Conservation (phyloP, 139 green algal species). For the Chlorella vulgaris region DNA sequence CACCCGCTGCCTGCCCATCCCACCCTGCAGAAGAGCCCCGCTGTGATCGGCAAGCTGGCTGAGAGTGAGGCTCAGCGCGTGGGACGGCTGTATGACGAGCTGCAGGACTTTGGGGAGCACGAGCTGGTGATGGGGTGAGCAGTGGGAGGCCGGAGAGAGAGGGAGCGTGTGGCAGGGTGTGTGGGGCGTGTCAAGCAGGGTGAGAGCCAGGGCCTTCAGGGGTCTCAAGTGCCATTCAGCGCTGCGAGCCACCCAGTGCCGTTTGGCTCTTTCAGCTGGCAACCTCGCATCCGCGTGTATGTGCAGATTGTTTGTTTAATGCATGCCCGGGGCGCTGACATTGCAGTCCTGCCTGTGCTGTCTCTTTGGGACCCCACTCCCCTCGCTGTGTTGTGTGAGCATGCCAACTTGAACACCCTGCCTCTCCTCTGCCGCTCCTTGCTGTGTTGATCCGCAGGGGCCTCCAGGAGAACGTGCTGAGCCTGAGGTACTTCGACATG, state of each 20-base stretch:
- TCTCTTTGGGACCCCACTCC: no score
- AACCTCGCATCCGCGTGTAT: no score
- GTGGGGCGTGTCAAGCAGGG: not conserved
- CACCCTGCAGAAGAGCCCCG: constrained; percentile 9
- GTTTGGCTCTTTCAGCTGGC: not conserved
- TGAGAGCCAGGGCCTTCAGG: not conserved
- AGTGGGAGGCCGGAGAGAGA: no score
- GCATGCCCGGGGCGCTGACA: no score
- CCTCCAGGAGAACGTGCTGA: constrained; percentile 72
- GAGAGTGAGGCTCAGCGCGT: constrained; percentile 41
- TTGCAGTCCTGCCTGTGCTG: no score
- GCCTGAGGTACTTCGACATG: constrained; percentile 71
- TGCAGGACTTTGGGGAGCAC: constrained; percentile 81
- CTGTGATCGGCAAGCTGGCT: constrained; percentile 10
- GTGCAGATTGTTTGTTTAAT: no score
- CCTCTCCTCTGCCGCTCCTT: no score
- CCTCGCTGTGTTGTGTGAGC: no score
- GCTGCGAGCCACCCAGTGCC: no score
- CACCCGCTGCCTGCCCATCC: not conserved
- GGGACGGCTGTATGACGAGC: constrained; percentile 46
- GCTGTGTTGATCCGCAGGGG: constrained; percentile 24
- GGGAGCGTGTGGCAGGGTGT: not conserved
- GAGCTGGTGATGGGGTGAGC: constrained; percentile 67
- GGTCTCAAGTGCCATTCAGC: no score
- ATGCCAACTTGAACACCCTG: no score